Conservation (phyloP, 441 rosid genomes). For the Populus trichocarpa region DNA sequence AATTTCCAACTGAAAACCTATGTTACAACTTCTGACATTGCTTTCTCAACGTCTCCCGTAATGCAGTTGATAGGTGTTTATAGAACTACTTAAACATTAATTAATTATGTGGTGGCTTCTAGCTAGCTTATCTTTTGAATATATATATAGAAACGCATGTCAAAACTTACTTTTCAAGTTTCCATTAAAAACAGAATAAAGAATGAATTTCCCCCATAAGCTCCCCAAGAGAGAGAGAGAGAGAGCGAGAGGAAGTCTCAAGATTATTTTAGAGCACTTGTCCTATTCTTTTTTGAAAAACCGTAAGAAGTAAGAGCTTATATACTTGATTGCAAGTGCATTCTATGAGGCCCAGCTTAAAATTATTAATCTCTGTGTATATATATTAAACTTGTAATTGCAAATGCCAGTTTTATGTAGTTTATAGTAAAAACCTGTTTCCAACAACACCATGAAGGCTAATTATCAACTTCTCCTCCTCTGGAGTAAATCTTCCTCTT, state of each 20-base stretch:
- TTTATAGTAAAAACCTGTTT: conserved; percentile 58
- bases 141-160: background rate
- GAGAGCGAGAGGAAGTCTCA: background rate
- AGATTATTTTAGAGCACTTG: background rate
- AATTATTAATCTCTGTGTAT: background rate
- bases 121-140: conserved; percentile 2
- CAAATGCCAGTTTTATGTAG: background rate
- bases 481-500: conserved; percentile 93
- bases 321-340: background rate
- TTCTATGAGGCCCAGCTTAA: background rate
- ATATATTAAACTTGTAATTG: background rate
- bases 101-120: conserved; percentile 25
- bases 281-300: background rate
- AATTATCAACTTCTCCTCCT: conserved; percentile 96
- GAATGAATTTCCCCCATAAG: background rate
- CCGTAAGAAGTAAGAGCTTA: background rate
- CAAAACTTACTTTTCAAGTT: conserved; percentile 23
- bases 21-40: conserved; percentile 33
- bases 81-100: conserved; percentile 19
- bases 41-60: conserved; percentile 32
- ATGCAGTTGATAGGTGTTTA: conserved; percentile 25
- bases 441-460: conserved; percentile 98
- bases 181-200: background rate
- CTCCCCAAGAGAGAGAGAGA: too few relatives aligned
- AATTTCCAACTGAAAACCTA: conserved; percentile 21